Base-by-base conservation (phyloP, 805 yeast genomes). In the Nakazawaea wickerhamii region DNA sequence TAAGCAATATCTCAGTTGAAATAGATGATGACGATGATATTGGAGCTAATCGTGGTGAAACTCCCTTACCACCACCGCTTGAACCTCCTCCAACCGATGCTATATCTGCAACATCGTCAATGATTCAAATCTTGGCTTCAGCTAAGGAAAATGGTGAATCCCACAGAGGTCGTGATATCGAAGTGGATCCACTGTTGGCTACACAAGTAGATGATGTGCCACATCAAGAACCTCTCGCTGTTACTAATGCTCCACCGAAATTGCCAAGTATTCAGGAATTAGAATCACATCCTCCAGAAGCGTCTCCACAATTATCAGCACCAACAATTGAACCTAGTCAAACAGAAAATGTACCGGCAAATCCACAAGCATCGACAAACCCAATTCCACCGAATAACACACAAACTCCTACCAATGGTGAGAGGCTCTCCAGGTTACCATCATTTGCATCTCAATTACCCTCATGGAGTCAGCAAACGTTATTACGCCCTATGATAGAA, bases 61-160 rank as follows among this genome's bases (percentile, higher is more conserved):
- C n/a, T n/a, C 41, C 36, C 9, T 27, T 30, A 5, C 36, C 36
- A 8, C 31, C 41, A 17, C 32, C 36, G 13, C 17, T 20, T 8
- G 30, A 15, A 6, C 40, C 45, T n/a, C 34, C 41, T 28, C 41
- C 36, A 20, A 10, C 18, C 7, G 40, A 27, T 15, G 33, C 33
- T 8, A n/a, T 25, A n/a, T 26, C 35, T 35, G 37, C 33, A n/a
- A 41, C 35, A 9, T 8, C 35, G 25, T 34, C 32, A 22, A 41
- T 34, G 28, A 13, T 35, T 14, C 21, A 19, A 13, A 21, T 9
- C 14, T 18, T 18, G 22, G 9, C 28, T 21, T 5, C 18, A 13
- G 14, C 9, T 9, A 13, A 13, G 14, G n/a, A 8, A 19, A 21
- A 9, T 9, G 27, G 38, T 35, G 9, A 21, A 8, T 15, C 15